Base-by-base conservation (phyloP, 345 rosid species). In the Anacardium occidentale region DNA sequence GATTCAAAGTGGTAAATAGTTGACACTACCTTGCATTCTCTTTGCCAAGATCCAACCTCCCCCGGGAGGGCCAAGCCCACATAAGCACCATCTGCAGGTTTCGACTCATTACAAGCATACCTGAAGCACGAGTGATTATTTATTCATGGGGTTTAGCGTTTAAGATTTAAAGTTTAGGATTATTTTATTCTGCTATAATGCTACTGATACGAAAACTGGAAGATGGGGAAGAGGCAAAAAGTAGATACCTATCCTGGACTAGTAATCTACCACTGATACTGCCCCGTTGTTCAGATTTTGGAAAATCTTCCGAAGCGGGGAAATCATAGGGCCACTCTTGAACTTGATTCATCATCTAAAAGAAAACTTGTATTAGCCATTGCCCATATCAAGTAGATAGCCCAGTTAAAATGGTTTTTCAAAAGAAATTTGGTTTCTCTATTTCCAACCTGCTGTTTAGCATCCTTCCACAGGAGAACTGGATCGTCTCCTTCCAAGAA, bases 21-120 rank as follows among this genome's bases (percentile, higher is more conserved):
- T 22, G 29, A 37, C 55, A 66, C 18, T 76, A 89, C 97, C 91
- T 90, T 94, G 86, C 80, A 78, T 85, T 91, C 99, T 69, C 64
- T 85, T 81, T 94, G 99, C 99, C 98, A 94, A 11, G 98, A 90
- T 67, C 98, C 99, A 59, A 64, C 80, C 24, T 90, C 92, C 79
- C 99, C 99, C 24, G 94, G 94, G 2, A 79, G 78, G 9, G 96
- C 97, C 69, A 95, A 82, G 6, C 99, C 99, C n/a, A 95, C 90
- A 60, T 88, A 86, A 53, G 97, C 91, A 3, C 83, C 92, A 42
- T 69, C 71, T 52, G 87, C 92, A 10, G 87, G 63, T 53, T 85
- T 76, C 45, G 34, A 20, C 22, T 73, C 76, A 57, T 76, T 69
- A 10, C 83, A 71, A 29, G 73, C 42, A 59, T 79, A 78, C 68